Evolutionary conservation across 768 basidiomycete genomes (phyloP).

Genomic region (Suillus hirtellus): DNA sequence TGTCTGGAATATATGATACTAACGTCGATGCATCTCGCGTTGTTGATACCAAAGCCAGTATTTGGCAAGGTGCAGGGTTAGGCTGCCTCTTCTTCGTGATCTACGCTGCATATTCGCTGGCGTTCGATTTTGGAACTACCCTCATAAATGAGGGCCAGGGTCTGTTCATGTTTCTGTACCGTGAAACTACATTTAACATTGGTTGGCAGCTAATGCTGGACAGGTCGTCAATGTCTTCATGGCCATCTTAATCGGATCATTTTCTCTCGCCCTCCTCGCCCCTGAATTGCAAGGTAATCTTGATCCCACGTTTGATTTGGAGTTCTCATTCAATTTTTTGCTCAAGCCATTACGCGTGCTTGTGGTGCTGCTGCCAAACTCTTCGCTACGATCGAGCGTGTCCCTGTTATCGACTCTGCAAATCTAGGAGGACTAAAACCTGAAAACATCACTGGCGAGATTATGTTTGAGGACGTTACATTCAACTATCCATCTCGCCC

Average conservation of each 20-base stretch:
- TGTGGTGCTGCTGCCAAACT: conserved; percentile 58
- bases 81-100: conserved; percentile 51
- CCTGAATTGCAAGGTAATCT: conserved; percentile 47
- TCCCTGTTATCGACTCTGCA: conserved; percentile 54
- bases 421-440: conserved; percentile 44
- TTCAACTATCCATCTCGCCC: conserved; percentile 55
- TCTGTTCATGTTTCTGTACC: conserved; percentile 11
- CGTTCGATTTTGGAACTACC: conserved; percentile 52
- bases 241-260: conserved; percentile 54
- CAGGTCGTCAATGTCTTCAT: conserved; percentile 55
- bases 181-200: not conserved
- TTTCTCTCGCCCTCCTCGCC: conserved; percentile 52
- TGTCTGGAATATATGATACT: conserved; percentile 46
- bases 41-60: conserved; percentile 37
- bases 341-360: conserved; percentile 45
- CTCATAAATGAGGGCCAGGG: conserved; percentile 40
- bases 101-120: conserved; percentile 40
- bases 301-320: not conserved
- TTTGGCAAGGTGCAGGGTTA: conserved; percentile 38
- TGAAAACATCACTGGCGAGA: conserved; percentile 43
- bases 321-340: not conserved
- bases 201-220: conserved; percentile 37
- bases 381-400: conserved; percentile 54
- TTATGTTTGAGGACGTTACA: conserved; percentile 47
- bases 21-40: conserved; percentile 37